These are phyloP conservation scores for Testicularia cyperi DNA, from an alignment of 1,284 basidiomycete species.

Conservation along the genomic window DNA sequence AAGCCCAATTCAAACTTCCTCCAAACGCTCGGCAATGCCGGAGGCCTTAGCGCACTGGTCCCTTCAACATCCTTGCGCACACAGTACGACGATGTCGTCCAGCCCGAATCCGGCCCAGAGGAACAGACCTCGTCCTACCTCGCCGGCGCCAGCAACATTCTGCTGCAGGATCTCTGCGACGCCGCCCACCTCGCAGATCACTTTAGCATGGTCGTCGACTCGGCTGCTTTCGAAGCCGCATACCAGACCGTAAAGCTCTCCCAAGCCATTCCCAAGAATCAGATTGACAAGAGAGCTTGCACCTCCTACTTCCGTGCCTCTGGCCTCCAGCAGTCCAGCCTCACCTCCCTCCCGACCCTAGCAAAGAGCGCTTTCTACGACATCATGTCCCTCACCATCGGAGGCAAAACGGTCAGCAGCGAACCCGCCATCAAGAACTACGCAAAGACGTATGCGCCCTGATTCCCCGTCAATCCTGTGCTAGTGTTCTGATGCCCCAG, in stretches of 20 bases:
- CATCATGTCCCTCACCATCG: background rate
- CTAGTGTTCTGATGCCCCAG: background rate
- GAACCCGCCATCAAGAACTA: background rate
- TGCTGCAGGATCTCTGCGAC: conserved; percentile 31
- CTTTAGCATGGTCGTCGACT: conserved; percentile 22
- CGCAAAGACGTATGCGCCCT: too few species aligned
- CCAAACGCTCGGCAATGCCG: conserved; percentile 36
- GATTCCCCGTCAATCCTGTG: too few species aligned
- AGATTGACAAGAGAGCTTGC: background rate
- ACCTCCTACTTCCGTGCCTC: background rate
- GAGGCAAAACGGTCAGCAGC: background rate
- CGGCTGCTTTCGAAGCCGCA: conserved; percentile 19
- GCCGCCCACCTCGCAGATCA: conserved; percentile 19
- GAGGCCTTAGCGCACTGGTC: conserved; percentile 47
- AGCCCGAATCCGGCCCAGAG: conserved; percentile 29
- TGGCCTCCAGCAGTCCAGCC: background rate
- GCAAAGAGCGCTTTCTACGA: background rate
- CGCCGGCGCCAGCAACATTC: conserved; percentile 15
- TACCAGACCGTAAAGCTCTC: conserved; percentile 8
- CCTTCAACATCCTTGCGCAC: conserved; percentile 37
- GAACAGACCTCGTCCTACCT: conserved; percentile 8
- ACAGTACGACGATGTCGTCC: conserved; percentile 54
- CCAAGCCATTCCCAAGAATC: background rate
- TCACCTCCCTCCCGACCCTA: background rate
- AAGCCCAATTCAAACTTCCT: conserved; percentile 45